Evolutionary conservation across 108 stramenopile genomes (phyloP).

Genomic region (Craspedostauros australis): DNA sequence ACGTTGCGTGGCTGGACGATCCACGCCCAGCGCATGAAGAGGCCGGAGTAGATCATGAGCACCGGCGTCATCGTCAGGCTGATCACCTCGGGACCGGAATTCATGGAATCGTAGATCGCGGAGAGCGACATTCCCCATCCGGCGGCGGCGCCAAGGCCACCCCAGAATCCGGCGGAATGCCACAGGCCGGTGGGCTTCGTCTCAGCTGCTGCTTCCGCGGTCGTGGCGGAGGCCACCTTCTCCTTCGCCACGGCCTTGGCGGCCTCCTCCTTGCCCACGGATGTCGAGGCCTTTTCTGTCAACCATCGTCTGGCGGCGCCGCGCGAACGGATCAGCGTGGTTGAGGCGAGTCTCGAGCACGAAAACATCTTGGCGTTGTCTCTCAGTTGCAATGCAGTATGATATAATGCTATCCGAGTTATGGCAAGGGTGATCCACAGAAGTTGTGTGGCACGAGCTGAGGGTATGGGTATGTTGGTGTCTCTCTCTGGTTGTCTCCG

Average conservation of each 20-base stretch:
- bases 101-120: slow-evolving; percentile 78
- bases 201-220: not conserved
- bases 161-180: slow-evolving; percentile 72
- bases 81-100: slow-evolving; percentile 76
- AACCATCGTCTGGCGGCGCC: no score
- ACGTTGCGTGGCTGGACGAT: slow-evolving; percentile 78
- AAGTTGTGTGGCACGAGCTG: no score
- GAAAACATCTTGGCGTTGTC: no score
- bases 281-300: no score
- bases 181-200: slow-evolving; percentile 21
- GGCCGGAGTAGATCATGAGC: slow-evolving; percentile 68
- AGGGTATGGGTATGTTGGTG: no score
- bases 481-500: no score
- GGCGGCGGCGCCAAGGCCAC: slow-evolving; percentile 66
- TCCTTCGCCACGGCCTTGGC: not conserved
- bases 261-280: no score
- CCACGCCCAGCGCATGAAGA: slow-evolving; percentile 82
- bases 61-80: slow-evolving; percentile 85
- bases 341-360: no score
- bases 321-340: no score
- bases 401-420: no score
- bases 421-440: no score
- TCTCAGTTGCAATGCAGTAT: no score
- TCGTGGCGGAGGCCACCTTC: not conserved
- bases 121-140: slow-evolving; percentile 88